These are phyloP conservation scores for Metarhizium robertsii DNA, from an alignment of 2,329 filamentous ascomycete genomes.

Conservation along the genomic window DNA sequence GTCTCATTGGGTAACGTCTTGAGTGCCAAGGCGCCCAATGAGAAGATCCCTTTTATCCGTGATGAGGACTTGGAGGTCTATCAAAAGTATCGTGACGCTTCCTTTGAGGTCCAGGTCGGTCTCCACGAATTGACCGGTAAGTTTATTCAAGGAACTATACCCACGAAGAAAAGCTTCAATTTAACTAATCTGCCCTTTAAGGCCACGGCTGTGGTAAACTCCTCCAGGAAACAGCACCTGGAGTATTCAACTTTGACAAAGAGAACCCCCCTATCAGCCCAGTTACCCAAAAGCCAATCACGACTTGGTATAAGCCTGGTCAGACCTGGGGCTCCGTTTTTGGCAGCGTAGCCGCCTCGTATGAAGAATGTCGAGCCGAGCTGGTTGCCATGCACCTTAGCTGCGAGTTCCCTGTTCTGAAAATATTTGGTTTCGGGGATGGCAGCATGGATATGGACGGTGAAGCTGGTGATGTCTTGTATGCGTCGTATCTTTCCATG, in stretches of 20 bases:
- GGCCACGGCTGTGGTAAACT: conserved; percentile 92
- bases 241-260: conserved; percentile 80
- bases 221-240: conserved; percentile 76
- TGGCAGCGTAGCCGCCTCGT: conserved; percentile 74
- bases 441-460: conserved; percentile 62
- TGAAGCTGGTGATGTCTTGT: conserved; percentile 79
- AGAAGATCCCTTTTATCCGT: conserved; percentile 84
- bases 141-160: conserved; percentile 3
- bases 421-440: conserved; percentile 87
- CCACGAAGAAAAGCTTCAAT: background rate
- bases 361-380: conserved; percentile 92
- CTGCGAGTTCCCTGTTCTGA: conserved; percentile 79
- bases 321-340: conserved; percentile 95
- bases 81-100: conserved; percentile 71
- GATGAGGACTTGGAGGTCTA: conserved; percentile 70
- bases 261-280: conserved; percentile 75
- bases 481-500: conserved; percentile 85
- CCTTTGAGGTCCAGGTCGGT: conserved; percentile 93
- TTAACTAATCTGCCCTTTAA: conserved; percentile 9
- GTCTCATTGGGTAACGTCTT: conserved; percentile 90
- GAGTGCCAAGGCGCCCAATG: conserved; percentile 82
- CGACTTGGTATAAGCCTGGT: conserved; percentile 86
- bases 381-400: conserved; percentile 85
- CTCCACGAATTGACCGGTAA: conserved; percentile 70
- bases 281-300: conserved; percentile 62